Evolutionary conservation across 1,284 basidiomycete genomes (phyloP).

Genomic region (Sutorius eximius): DNA sequence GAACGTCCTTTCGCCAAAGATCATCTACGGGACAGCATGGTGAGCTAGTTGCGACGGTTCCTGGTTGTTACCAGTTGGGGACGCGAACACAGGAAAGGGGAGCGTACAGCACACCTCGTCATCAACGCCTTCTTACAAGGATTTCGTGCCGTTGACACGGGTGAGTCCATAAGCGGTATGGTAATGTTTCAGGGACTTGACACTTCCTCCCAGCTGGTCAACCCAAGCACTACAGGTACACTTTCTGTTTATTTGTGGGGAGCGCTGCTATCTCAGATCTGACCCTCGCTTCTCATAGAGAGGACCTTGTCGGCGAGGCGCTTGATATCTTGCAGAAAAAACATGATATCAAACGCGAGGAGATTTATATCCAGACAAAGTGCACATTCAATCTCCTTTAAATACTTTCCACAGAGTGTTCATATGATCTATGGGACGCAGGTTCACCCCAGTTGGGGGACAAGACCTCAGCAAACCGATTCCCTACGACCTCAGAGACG

Average conservation of each 20-base stretch:
- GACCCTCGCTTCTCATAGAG: conserved; percentile 42
- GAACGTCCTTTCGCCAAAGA: conserved; percentile 39
- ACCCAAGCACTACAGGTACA: conserved; percentile 71
- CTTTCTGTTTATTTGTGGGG: neutral
- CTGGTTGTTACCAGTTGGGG: neutral
- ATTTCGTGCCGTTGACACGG: conserved; percentile 78
- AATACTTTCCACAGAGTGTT: conserved; percentile 1
- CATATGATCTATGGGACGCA: conserved; percentile 28
- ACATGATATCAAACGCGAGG: conserved; percentile 58
- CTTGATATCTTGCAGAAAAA: conserved; percentile 52
- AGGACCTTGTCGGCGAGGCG: conserved; percentile 77
- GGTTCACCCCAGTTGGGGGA: conserved; percentile 70
- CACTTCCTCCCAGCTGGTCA: conserved; percentile 59
- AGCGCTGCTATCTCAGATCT: neutral
- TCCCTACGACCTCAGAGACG: conserved; percentile 62
- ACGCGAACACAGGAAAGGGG: conserved; percentile 61
- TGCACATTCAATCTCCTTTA: conserved; percentile 31
- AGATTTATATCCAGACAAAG: conserved; percentile 78
- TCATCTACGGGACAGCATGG: conserved; percentile 75
- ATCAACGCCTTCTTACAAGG: conserved; percentile 70
- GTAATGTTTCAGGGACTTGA: conserved; percentile 15
- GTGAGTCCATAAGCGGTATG: conserved; percentile 38
- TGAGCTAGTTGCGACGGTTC: conserved; percentile 24
- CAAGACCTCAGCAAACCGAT: conserved; percentile 69
- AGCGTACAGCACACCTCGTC: conserved; percentile 66